A percentile compares a stretch with the other conserved stretches of the same genome.
These are phyloP conservation scores for Xylaria venustula DNA, from an alignment of 495 filamentous ascomycete species.

Conservation along the genomic window DNA sequence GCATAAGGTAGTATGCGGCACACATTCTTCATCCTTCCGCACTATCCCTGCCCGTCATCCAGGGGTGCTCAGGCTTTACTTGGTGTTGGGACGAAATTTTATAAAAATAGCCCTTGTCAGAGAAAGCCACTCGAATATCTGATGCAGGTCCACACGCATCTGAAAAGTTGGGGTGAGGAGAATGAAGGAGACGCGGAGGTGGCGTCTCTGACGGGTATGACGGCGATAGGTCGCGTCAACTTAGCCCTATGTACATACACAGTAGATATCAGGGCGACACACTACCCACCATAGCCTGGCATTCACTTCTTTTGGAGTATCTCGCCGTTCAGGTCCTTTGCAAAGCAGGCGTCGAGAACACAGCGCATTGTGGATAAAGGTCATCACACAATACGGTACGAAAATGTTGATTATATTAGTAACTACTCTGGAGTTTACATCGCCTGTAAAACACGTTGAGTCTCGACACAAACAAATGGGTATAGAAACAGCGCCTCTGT, in stretches of 20 bases:
- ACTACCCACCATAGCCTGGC: background rate
- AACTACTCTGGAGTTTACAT: constrained; percentile 7
- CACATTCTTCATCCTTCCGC: background rate
- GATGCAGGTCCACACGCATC: constrained; percentile 1
- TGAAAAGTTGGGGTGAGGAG: background rate
- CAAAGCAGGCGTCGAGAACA: background rate
- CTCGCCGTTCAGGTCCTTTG: background rate
- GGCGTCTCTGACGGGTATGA: background rate
- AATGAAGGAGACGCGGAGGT: background rate
- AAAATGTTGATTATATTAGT: background rate
- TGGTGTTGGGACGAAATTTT: constrained; percentile 5
- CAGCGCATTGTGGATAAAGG: background rate
- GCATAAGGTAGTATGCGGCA: background rate
- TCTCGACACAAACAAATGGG: constrained; percentile 1
- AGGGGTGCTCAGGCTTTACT: background rate
- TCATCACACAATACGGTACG: background rate
- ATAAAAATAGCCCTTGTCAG: constrained; percentile 2
- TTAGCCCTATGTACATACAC: background rate
- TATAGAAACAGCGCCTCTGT: constrained; percentile 4
- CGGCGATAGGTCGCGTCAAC: background rate
- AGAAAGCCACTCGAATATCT: constrained; percentile 4
- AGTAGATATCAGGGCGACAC: background rate
- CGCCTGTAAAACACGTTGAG: background rate
- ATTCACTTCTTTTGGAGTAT: background rate
- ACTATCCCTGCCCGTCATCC: background rate